A percentile compares a stretch with the other conserved stretches of the same genome.
These are phyloP conservation scores for Cylindrotheca fusiformis DNA, from an alignment of 108 stramenopile species.

Conservation along the genomic window DNA sequence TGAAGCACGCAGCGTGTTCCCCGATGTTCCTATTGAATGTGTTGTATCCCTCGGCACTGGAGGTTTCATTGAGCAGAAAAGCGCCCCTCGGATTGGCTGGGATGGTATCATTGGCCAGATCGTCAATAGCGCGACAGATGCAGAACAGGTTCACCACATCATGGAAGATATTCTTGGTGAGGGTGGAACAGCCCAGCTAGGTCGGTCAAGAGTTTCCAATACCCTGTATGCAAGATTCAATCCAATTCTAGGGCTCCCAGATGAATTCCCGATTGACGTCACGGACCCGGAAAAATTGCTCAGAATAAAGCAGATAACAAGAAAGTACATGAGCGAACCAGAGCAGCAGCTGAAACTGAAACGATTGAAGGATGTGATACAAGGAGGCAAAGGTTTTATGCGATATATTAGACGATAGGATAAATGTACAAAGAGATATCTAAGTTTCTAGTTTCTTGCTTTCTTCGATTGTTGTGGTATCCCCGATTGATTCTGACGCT, in stretches of 20 bases:
- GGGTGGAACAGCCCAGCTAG: constrained; percentile 30
- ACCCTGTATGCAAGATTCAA: constrained; percentile 83
- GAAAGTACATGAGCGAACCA: constrained; percentile 66
- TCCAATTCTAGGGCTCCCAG: constrained; percentile 61
- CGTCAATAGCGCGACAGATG: constrained; percentile 77
- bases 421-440: no score
- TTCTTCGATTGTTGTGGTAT: not conserved
- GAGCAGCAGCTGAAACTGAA: constrained; percentile 60
- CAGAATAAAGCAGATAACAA: constrained; percentile 56
- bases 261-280: constrained; percentile 54
- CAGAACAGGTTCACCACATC: constrained; percentile 73
- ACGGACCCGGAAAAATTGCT: constrained; percentile 64
- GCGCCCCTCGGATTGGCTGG: constrained; percentile 79
- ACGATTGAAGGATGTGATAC: constrained; percentile 27
- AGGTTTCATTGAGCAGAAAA: constrained; percentile 70
- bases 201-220: constrained; percentile 39
- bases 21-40: constrained; percentile 79
- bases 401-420: constrained; percentile 5
- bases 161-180: constrained; percentile 78
- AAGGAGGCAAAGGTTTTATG: constrained; percentile 15
- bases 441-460: no score
- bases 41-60: constrained; percentile 82
- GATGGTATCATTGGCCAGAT: constrained; percentile 89
- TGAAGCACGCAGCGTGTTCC: constrained; percentile 80
- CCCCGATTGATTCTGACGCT: not conserved